phyloP scores from a whole-genome alignment of 2,329 filamentous ascomycete species.

The Sporothrix sp. region DNA sequence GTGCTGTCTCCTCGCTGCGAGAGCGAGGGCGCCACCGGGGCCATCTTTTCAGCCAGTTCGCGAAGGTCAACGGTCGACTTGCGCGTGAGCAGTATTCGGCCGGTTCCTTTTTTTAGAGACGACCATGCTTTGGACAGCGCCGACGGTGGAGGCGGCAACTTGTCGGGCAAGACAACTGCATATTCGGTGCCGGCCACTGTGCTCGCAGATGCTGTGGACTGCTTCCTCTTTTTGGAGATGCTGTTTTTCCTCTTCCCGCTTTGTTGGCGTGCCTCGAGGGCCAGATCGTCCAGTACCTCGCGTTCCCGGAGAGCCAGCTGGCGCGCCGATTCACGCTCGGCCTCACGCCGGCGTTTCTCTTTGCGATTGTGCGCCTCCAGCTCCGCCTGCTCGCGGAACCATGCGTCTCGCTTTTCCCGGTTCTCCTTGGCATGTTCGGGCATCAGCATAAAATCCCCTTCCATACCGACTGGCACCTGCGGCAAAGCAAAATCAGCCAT shows the following conservation, averaged over 20 bases:
- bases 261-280: background rate
- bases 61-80: slow-evolving; percentile 13
- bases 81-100: slow-evolving; percentile 3
- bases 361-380: background rate
- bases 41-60: slow-evolving; percentile 2
- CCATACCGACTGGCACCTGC: slow-evolving; percentile 4
- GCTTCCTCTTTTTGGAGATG: slow-evolving; percentile 4
- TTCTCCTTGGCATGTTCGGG: slow-evolving; percentile 6
- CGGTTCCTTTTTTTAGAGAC: slow-evolving; percentile 11
- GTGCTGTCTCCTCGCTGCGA: background rate
- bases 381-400: slow-evolving; percentile 13
- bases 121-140: slow-evolving; percentile 14
- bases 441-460: slow-evolving; percentile 6
- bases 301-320: slow-evolving; percentile 2
- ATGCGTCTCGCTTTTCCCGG: slow-evolving; percentile 10
- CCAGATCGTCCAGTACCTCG: background rate
- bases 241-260: background rate
- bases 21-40: background rate
- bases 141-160: background rate
- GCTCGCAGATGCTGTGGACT: background rate
- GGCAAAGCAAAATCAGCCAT: slow-evolving; percentile 13
- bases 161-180: background rate
- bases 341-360: background rate
- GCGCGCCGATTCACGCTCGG: background rate
- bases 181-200: background rate